Evolutionary conservation across 257 asterid species (phyloP).

Genomic region (Solanum chilense): DNA sequence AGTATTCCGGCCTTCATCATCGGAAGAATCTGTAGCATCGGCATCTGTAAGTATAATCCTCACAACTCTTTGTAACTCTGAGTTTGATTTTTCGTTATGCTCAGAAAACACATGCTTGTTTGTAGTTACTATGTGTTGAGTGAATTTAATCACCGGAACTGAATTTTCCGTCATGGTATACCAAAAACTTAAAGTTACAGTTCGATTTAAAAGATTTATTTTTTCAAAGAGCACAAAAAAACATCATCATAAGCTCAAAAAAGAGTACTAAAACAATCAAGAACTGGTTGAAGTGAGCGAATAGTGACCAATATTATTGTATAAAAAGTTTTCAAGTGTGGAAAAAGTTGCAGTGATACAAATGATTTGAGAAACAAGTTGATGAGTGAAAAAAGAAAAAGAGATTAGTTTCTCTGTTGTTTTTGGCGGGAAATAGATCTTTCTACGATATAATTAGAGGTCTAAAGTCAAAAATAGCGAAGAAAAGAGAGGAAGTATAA

Average conservation of each 20-base stretch:
- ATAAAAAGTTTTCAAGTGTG: background rate
- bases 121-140: conserved; percentile 38
- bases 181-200: background rate
- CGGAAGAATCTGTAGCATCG: conserved; percentile 53
- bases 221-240: background rate
- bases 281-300: background rate
- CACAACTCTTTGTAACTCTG: conserved; percentile 12
- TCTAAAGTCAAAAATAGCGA: background rate
- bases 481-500: background rate
- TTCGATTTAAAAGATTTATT: background rate
- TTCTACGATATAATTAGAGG: background rate
- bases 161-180: background rate
- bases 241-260: background rate
- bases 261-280: background rate
- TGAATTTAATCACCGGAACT: conserved; percentile 15
- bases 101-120: conserved; percentile 17
- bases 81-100: background rate
- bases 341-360: background rate
- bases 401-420: background rate
- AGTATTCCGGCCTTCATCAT: background rate
- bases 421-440: conserved; percentile 36
- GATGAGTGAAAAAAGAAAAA: background rate
- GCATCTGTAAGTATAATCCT: conserved; percentile 44
- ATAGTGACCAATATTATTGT: background rate
- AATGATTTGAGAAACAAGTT: background rate